These are phyloP conservation scores for Phragmites australis DNA, from an alignment of 176 grass and related monocot genomes.

Conservation along the genomic window DNA sequence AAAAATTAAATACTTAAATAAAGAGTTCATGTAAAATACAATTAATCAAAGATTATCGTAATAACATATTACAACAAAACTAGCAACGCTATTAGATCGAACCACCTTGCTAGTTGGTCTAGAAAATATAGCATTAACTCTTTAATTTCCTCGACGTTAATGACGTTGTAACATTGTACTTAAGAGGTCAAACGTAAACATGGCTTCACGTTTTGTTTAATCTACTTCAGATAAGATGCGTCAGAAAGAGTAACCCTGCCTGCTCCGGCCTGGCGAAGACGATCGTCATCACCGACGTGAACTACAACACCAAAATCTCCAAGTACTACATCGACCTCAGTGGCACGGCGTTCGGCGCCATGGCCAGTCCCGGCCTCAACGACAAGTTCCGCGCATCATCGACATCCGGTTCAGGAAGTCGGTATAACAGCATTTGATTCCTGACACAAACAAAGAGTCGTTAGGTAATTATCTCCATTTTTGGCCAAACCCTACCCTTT, in stretches of 20 bases:
- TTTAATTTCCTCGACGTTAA: too few relatives aligned
- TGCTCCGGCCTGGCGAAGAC: conserved; percentile 53
- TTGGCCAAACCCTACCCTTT: too few relatives aligned
- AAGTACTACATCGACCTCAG: conserved; percentile 59
- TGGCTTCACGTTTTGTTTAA: neutral
- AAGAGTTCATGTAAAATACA: too few relatives aligned
- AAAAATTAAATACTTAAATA: too few relatives aligned
- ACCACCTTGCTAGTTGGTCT: too few relatives aligned
- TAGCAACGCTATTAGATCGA: too few relatives aligned
- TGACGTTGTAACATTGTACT: too few relatives aligned
- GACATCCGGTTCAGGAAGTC: conserved; percentile 53
- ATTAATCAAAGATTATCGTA: too few relatives aligned
- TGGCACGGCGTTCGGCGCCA: conserved; percentile 61
- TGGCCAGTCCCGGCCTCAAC: conserved; percentile 42
- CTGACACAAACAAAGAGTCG: too few relatives aligned
- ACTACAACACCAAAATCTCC: conserved; percentile 37
- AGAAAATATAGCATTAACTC: too few relatives aligned
- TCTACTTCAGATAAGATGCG: conserved; percentile 50
- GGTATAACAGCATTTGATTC: neutral
- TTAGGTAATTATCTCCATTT: too few relatives aligned
- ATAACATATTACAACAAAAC: too few relatives aligned
- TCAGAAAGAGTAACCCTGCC: neutral
- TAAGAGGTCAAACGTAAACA: neutral
- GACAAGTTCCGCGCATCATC: conserved; percentile 51
- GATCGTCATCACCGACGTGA: conserved; percentile 60